Evolutionary conservation across 164 flowering plant species (phyloP).

Genomic region (Magnolia sinica): DNA sequence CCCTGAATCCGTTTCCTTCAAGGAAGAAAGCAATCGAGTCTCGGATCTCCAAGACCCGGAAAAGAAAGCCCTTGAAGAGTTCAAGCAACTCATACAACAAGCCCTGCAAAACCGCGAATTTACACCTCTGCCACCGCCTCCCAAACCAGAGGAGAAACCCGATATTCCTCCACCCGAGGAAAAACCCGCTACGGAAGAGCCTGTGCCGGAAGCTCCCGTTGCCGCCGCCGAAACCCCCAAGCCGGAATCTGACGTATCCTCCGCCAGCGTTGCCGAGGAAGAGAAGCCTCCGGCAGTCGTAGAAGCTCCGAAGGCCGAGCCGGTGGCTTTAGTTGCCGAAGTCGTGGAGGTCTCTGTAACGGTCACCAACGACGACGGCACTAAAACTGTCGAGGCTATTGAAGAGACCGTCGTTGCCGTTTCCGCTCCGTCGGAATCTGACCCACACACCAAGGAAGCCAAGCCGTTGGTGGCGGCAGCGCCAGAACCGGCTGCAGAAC

Average conservation of each 20-base stretch:
- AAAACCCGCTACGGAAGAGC: slow-evolving; percentile 3
- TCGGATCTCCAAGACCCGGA: slow-evolving; percentile 71
- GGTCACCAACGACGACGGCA: slow-evolving; percentile 43
- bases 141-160: neutral
- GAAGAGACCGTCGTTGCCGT: slow-evolving; percentile 58
- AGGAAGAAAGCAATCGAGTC: slow-evolving; percentile 77
- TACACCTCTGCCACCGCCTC: slow-evolving; percentile 40
- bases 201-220: neutral
- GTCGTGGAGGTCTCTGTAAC: slow-evolving; percentile 9
- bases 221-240: slow-evolving; percentile 22
- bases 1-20: slow-evolving; percentile 59
- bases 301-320: slow-evolving; percentile 6
- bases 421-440: slow-evolving; percentile 20
- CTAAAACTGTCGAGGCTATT: slow-evolving; percentile 71
- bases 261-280: slow-evolving; percentile 7
- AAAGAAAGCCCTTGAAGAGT: slow-evolving; percentile 78
- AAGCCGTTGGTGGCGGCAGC: slow-evolving; percentile 8
- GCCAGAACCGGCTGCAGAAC: slow-evolving; percentile 13
- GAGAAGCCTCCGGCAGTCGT: slow-evolving; percentile 10
- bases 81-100: slow-evolving; percentile 55
- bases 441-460: neutral
- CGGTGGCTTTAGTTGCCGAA: neutral
- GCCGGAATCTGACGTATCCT: slow-evolving; percentile 2
- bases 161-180: slow-evolving; percentile 18
- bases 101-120: slow-evolving; percentile 71